A percentile compares a stretch with the other conserved stretches of the same genome.
phyloP scores from a whole-genome alignment of 371 early-diverging fungal species.

The Mucor irregularis region DNA sequence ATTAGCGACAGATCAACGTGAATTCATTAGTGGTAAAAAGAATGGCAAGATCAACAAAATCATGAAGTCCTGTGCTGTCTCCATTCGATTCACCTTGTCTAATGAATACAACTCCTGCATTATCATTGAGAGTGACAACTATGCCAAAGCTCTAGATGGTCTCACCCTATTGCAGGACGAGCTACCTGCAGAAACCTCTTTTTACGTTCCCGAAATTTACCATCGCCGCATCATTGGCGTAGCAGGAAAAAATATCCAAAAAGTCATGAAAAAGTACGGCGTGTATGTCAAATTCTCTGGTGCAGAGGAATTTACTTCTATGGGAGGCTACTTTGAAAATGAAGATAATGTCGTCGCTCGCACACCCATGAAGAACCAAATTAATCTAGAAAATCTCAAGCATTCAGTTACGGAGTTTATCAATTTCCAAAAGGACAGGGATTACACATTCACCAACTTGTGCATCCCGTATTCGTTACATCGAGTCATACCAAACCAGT shows the following conservation, averaged over 20 bases:
- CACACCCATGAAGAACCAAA: conserved; percentile 80
- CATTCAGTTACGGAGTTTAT: conserved; percentile 79
- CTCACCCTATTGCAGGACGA: conserved; percentile 77
- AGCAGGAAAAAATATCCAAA: conserved; percentile 92
- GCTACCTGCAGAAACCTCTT: conserved; percentile 85
- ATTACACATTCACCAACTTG: conserved; percentile 26
- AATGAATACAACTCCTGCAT: conserved; percentile 79
- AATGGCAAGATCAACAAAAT: conserved; percentile 93
- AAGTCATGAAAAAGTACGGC: conserved; percentile 93
- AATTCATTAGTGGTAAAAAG: conserved; percentile 94
- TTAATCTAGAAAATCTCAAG: conserved; percentile 67
- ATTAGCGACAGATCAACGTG: conserved; percentile 79
- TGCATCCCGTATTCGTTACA: conserved; percentile 37
- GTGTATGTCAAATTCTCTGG: conserved; percentile 93
- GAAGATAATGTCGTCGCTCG: conserved; percentile 85
- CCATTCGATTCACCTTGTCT: conserved; percentile 53
- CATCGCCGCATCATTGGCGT: conserved; percentile 95
- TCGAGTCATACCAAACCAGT: conserved; percentile 25
- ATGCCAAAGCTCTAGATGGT: conserved; percentile 64
- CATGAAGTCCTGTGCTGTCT: conserved; percentile 66
- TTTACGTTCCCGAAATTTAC: conserved; percentile 84
- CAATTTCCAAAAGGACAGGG: conserved; percentile 38
- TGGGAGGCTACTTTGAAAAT: conserved; percentile 82
- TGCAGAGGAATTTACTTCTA: conserved; percentile 72
- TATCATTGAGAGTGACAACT: conserved; percentile 60